A percentile compares a stretch with the other conserved stretches of the same genome.
Evolutionary conservation across 257 asterid genomes (phyloP).

Genomic region (Przewalskia tangutica): DNA sequence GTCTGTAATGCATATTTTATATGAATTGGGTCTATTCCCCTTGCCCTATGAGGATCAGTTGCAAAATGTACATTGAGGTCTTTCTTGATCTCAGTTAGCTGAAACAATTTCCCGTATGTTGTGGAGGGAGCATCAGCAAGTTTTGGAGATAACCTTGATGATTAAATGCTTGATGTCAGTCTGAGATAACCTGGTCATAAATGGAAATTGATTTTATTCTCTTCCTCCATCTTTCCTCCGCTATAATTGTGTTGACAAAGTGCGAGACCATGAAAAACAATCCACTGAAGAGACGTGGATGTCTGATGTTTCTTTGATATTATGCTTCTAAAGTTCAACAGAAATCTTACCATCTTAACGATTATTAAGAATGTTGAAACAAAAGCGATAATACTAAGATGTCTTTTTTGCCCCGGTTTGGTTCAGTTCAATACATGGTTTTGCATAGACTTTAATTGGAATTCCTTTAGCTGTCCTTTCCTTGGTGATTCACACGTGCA

Average conservation of each 20-base stretch:
- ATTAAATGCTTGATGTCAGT: background rate
- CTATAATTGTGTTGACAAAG: background rate
- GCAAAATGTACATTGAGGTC: background rate
- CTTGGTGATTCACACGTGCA: background rate
- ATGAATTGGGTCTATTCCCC: background rate
- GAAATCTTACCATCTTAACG: background rate
- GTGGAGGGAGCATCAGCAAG: background rate
- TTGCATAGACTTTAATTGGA: background rate
- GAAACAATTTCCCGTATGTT: background rate
- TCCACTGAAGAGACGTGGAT: background rate
- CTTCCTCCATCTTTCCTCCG: background rate
- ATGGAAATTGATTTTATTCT: background rate
- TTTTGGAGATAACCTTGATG: background rate
- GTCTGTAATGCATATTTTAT: background rate
- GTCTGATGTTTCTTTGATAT: background rate
- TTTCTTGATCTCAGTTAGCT: background rate
- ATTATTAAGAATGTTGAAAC: background rate
- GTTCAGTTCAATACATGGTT: background rate
- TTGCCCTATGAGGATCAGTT: background rate
- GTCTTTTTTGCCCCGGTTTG: background rate
- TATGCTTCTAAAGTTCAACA: background rate
- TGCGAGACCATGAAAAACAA: background rate
- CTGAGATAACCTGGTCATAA: background rate
- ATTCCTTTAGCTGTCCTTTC: background rate
- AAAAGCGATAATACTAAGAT: background rate